Evolutionary conservation across 345 rosid species (phyloP), one percentile per base, ranked within the genome.

Genomic region (Corchorus olitorius): DNA sequence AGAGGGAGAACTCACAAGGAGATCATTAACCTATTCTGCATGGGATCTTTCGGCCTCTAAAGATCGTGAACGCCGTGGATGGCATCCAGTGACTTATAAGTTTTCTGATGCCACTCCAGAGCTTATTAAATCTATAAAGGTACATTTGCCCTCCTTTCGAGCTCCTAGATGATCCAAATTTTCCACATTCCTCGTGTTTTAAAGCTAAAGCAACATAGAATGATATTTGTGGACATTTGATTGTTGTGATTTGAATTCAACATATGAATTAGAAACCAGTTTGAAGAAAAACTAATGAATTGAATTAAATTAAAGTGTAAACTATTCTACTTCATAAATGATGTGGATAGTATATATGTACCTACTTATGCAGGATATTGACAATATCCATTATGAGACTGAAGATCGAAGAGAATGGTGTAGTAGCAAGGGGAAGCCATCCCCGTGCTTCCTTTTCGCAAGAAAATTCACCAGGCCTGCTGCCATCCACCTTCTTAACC

Each of bases 351-450:
- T 39, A 13, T 17, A 22, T 69, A 20, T 79, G 54, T 12, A 33
- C 65, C 55, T 58, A 54, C 35, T 74, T 73, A 17, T 75, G 79
- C 86, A 96, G 99, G 96, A 75, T 14, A 85, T 92, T 8, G 94
- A 92, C 85, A 89, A 92, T 72, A 96, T 96, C 61, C 80, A 93
- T 83, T 93, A 93, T 15, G 97, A 88, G 80, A 96, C 98, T 0
- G 99, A 96, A 77, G 81, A 89, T 83, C 63, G 94, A 56, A 82
- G 91, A 89, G 99, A 95, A 82, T 93, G 99, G 99, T 95, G 99
- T 86, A 89, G 83, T 74, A 89, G 90, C 89, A 84, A 92, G 80
- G 97, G 94, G 63, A 89, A 89, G 72, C 94, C 97, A 35, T 83
- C 97, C 5, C 80, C 79, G 0, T 93, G 98, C 84, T 96, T 96